A percentile compares a stretch with the other conserved stretches of the same genome.
These are phyloP conservation scores for Puccinia coronata DNA, from an alignment of 1,284 basidiomycete genomes.

Conservation along the genomic window DNA sequence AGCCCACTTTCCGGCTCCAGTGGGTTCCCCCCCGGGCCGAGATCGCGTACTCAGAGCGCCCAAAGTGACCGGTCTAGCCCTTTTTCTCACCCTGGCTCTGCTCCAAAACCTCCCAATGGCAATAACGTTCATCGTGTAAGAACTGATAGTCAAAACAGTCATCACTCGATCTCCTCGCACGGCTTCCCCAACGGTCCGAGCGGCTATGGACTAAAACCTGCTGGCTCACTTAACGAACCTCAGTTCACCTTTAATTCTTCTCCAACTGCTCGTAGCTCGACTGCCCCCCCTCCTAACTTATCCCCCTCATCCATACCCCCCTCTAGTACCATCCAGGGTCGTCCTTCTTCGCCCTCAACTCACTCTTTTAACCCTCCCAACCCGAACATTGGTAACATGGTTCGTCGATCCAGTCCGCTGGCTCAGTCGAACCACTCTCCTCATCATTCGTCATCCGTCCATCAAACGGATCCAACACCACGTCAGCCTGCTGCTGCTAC, in stretches of 20 bases:
- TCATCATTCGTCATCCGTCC: background rate
- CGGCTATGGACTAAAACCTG: background rate
- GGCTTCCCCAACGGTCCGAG: constrained; percentile 17
- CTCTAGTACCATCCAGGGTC: constrained; percentile 6
- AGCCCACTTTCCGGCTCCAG: background rate
- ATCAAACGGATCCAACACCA: background rate
- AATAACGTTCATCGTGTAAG: background rate
- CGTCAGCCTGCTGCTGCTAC: background rate
- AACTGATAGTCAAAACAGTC: constrained; percentile 1
- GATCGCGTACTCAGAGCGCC: constrained; percentile 24
- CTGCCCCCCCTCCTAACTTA: background rate
- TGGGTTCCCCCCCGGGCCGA: background rate
- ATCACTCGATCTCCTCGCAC: constrained; percentile 9
- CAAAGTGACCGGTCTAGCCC: constrained; percentile 26
- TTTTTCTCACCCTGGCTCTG: background rate
- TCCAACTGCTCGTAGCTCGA: background rate
- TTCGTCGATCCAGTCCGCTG: constrained; percentile 40
- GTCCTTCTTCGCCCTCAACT: constrained; percentile 10
- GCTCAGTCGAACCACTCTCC: constrained; percentile 3
- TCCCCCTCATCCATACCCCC: background rate
- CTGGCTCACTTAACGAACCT: background rate
- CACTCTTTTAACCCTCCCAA: constrained; percentile 1
- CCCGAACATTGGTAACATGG: constrained; percentile 6
- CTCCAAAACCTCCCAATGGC: background rate
- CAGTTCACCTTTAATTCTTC: background rate